A percentile compares a stretch with the other conserved stretches of the same genome.
phyloP scores from a whole-genome alignment of 441 rosid genomes.

The Euphorbia celastroides region DNA sequence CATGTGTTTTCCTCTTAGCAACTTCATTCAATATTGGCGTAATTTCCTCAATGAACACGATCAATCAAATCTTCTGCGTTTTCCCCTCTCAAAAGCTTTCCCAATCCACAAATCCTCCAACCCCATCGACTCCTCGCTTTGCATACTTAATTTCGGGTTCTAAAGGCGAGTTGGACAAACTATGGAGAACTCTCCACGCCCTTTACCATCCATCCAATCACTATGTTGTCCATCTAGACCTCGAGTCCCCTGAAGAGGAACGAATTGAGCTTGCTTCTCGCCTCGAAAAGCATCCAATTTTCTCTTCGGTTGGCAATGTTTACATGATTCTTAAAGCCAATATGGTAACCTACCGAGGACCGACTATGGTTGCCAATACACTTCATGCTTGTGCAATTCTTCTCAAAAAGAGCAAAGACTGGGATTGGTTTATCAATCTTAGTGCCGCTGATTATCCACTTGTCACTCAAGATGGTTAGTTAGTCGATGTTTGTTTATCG shows the following conservation, averaged over 20 bases:
- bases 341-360: conserved; percentile 96
- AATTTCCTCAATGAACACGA: conserved; percentile 53
- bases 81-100: conserved; percentile 47
- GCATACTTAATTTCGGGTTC: conserved; percentile 95
- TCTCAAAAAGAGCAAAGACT: conserved; percentile 65
- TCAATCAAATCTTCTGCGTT: conserved; percentile 46
- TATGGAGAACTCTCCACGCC: conserved; percentile 85
- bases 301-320: conserved; percentile 69
- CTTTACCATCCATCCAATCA: conserved; percentile 88
- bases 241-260: conserved; percentile 77
- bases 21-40: conserved; percentile 80
- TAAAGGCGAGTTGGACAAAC: conserved; percentile 84
- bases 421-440: conserved; percentile 99
- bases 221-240: conserved; percentile 87
- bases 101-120: conserved; percentile 21
- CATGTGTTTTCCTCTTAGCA: conserved; percentile 60
- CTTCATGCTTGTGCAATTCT: conserved; percentile 97
- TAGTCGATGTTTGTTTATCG: neutral
- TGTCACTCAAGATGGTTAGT: conserved; percentile 90
- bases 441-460: conserved; percentile 99
- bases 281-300: conserved; percentile 59
- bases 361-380: conserved; percentile 98
- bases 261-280: conserved; percentile 69
- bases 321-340: conserved; percentile 81
- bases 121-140: conserved; percentile 53